phyloP scores from a whole-genome alignment of 352 stramenopile genomes.

The Phytophthora sp. region DNA sequence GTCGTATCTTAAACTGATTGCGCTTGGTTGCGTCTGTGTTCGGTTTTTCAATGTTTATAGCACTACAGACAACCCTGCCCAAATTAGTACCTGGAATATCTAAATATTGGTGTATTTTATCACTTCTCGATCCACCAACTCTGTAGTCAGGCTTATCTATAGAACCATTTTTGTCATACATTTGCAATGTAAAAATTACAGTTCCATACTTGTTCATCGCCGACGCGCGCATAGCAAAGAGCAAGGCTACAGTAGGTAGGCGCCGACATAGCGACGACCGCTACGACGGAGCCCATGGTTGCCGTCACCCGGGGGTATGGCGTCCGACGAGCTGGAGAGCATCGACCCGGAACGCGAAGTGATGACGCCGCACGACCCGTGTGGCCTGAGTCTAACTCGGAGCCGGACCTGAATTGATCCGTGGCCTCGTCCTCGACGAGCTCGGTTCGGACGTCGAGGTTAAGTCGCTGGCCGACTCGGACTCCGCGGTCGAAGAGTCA shows the following conservation, averaged over 20 bases:
- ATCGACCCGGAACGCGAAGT: constrained; percentile 25
- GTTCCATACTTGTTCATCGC: too few species aligned
- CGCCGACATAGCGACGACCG: constrained; percentile 23
- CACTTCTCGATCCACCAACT: not conserved
- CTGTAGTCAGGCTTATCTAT: not conserved
- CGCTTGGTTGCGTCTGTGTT: too few species aligned
- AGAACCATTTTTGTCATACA: too few species aligned
- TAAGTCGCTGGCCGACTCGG: constrained; percentile 17
- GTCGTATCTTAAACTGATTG: too few species aligned
- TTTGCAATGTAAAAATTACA: too few species aligned
- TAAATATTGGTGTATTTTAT: not conserved
- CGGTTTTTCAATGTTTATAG: too few species aligned
- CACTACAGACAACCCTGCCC: too few species aligned
- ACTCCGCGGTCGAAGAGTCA: constrained; percentile 7
- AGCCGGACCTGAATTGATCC: constrained; percentile 26
- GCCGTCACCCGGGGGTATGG: constrained; percentile 19
- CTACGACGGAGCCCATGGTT: constrained; percentile 18
- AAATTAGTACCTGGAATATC: too few species aligned
- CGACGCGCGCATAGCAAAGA: too few species aligned
- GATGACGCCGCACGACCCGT: constrained; percentile 37
- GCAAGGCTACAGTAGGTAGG: constrained; percentile 32
- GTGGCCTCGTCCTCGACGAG: constrained; percentile 17
- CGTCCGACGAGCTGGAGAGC: constrained; percentile 32
- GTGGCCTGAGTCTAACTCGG: constrained; percentile 19
- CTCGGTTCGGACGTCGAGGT: constrained; percentile 9